Percentiles rank a stretch among this genome's conserved stretches.
Conservation (phyloP, 306 rosid genomes). For the Trifolium fragiferum region DNA sequence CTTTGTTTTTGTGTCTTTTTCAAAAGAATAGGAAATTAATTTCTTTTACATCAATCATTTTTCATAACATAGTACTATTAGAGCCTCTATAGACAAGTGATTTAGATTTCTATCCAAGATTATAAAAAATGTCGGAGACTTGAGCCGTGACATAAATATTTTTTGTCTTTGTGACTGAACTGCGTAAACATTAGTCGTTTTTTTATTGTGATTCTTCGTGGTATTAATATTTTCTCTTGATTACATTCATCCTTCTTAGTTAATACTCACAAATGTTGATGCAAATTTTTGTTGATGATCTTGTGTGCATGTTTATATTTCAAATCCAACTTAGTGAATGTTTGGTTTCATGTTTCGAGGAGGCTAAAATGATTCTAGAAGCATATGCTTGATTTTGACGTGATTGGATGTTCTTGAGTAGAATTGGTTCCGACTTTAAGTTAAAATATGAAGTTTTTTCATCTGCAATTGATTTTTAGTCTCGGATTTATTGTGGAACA, state of each 20-base stretch:
- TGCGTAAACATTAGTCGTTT: not conserved
- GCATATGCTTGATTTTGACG: not conserved
- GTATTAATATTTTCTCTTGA: not conserved
- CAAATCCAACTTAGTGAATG: not conserved
- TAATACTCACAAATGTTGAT: not conserved
- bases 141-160: not conserved
- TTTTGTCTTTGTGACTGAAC: not conserved
- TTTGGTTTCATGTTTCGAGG: not conserved
- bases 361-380: not conserved
- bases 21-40: not conserved
- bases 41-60: not conserved
- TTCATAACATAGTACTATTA: constrained; percentile 2
- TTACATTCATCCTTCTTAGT: not conserved
- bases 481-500: not conserved
- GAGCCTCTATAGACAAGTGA: not conserved
- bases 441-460: not conserved
- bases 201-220: not conserved
- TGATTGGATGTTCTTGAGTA: not conserved
- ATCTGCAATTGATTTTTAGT: not conserved
- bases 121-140: not conserved
- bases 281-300: constrained; percentile 3
- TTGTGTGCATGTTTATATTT: constrained; percentile 7
- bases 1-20: not conserved
- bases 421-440: not conserved
- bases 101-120: not conserved